A percentile compares a stretch with the other conserved stretches of the same genome.
Conservation (phyloP, 2,329 filamentous ascomycete genomes). For the Emergomyces africanus region DNA sequence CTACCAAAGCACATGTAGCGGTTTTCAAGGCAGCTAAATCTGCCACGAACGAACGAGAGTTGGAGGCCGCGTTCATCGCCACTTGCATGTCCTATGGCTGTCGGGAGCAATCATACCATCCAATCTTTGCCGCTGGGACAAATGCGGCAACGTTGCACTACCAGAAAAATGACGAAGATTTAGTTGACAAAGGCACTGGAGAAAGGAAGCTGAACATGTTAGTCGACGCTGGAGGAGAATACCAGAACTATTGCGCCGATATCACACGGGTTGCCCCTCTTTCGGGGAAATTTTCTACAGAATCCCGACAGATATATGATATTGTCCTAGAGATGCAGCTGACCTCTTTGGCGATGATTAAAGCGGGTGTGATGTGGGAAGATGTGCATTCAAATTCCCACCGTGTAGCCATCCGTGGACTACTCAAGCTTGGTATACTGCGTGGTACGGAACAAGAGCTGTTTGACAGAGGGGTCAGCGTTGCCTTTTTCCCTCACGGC, state of each 20-base stretch:
- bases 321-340: slow-evolving; percentile 73
- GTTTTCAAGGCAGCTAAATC: slow-evolving; percentile 52
- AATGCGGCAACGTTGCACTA: slow-evolving; percentile 86
- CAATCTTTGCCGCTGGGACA: slow-evolving; percentile 75
- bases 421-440: slow-evolving; percentile 61
- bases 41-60: slow-evolving; percentile 65
- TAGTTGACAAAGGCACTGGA: slow-evolving; percentile 39
- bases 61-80: slow-evolving; percentile 65
- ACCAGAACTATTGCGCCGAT: slow-evolving; percentile 73
- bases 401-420: slow-evolving; percentile 55
- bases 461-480: slow-evolving; percentile 63
- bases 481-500: slow-evolving; percentile 85
- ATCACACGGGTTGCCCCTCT: slow-evolving; percentile 82
- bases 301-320: slow-evolving; percentile 61
- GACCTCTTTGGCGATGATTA: slow-evolving; percentile 55
- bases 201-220: slow-evolving; percentile 55
- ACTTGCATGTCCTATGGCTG: slow-evolving; percentile 61
- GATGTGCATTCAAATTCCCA: slow-evolving; percentile 62
- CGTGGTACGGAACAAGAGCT: slow-evolving; percentile 55
- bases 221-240: slow-evolving; percentile 81
- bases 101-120: slow-evolving; percentile 67
- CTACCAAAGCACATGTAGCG: slow-evolving; percentile 60
- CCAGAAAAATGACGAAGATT: slow-evolving; percentile 59
- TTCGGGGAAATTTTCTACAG: slow-evolving; percentile 52
- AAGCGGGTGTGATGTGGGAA: slow-evolving; percentile 57